Percentiles rank a stretch among this genome's conserved stretches.
Conservation (phyloP, 2,329 filamentous ascomycete genomes). For the Aureobasidium namibiae region DNA sequence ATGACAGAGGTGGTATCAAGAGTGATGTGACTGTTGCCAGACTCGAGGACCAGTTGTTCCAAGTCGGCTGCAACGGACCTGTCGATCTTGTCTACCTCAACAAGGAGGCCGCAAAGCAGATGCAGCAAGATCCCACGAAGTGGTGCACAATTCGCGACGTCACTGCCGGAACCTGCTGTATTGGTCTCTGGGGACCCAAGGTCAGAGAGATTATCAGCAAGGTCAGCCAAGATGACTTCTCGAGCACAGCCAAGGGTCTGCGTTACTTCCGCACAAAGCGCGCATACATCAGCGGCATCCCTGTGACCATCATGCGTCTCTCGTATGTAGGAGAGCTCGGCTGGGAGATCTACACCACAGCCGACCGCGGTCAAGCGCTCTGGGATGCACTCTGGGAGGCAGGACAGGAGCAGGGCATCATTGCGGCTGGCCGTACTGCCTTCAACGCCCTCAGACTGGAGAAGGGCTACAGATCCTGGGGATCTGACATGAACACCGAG, state of each 20-base stretch:
- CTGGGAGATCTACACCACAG: slow-evolving; percentile 55
- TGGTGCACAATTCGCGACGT: slow-evolving; percentile 50
- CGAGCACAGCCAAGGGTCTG: slow-evolving; percentile 33
- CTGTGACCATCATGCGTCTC: slow-evolving; percentile 47
- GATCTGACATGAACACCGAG: slow-evolving; percentile 52
- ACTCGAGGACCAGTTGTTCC: slow-evolving; percentile 42
- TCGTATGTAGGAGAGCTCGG: slow-evolving; percentile 55
- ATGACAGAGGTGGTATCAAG: slow-evolving; percentile 44
- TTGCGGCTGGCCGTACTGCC: slow-evolving; percentile 51
- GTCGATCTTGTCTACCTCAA: slow-evolving; percentile 47
- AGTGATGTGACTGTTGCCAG: slow-evolving; percentile 52
- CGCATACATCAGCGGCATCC: slow-evolving; percentile 45
- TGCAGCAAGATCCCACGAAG: slow-evolving; percentile 30
- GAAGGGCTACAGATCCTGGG: slow-evolving; percentile 50
- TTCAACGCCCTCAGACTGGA: slow-evolving; percentile 53
- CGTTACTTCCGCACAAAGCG: slow-evolving; percentile 45
- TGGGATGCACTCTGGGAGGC: slow-evolving; percentile 53
- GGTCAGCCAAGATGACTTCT: slow-evolving; percentile 40
- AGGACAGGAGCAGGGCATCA: slow-evolving; percentile 46
- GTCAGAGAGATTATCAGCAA: slow-evolving; percentile 43
- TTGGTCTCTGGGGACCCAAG: slow-evolving; percentile 56
- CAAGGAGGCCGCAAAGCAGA: slow-evolving; percentile 45
- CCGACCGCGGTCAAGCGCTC: slow-evolving; percentile 49
- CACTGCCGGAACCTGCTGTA: slow-evolving; percentile 51
- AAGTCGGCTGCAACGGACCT: slow-evolving; percentile 49